phyloP scores from a whole-genome alignment of 2,329 filamentous ascomycete genomes.

The Alternaria conjuncta region DNA sequence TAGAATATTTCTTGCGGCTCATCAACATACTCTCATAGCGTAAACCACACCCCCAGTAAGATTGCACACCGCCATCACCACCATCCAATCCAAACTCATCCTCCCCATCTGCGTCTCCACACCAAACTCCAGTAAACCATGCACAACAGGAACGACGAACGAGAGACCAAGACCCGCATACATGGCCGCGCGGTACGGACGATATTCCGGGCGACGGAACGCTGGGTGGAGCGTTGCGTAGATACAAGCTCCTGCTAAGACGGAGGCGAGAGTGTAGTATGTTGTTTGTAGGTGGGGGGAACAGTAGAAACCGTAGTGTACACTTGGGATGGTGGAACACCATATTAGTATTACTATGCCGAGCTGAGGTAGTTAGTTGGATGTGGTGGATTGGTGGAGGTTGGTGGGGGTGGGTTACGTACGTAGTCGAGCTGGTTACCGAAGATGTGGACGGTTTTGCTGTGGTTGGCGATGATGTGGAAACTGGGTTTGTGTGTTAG shows the following conservation, averaged over 20 bases:
- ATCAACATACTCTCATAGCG: background rate
- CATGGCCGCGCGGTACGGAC: background rate
- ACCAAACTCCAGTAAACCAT: slow-evolving; percentile 14
- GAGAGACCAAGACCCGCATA: slow-evolving; percentile 1
- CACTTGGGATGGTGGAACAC: background rate
- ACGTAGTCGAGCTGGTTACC: slow-evolving; percentile 4
- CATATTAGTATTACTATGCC: background rate
- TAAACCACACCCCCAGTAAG: background rate
- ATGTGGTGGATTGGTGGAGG: too few species aligned
- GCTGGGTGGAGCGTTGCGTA: slow-evolving; percentile 1
- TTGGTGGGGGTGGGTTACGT: too few species aligned
- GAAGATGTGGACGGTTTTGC: background rate
- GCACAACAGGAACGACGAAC: background rate
- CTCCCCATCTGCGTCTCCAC: slow-evolving; percentile 17
- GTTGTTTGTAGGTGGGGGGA: background rate
- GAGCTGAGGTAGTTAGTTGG: background rate
- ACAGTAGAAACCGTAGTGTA: slow-evolving; percentile 3
- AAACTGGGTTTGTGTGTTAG: background rate
- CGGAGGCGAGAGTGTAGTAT: background rate
- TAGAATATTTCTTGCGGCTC: too few species aligned
- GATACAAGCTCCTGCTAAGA: background rate
- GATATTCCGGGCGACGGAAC: background rate
- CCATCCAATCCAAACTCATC: slow-evolving; percentile 30
- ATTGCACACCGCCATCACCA: slow-evolving; percentile 20
- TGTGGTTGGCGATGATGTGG: background rate